phyloP scores from a whole-genome alignment of 345 rosid genomes.

The Moricandia arvensis region DNA sequence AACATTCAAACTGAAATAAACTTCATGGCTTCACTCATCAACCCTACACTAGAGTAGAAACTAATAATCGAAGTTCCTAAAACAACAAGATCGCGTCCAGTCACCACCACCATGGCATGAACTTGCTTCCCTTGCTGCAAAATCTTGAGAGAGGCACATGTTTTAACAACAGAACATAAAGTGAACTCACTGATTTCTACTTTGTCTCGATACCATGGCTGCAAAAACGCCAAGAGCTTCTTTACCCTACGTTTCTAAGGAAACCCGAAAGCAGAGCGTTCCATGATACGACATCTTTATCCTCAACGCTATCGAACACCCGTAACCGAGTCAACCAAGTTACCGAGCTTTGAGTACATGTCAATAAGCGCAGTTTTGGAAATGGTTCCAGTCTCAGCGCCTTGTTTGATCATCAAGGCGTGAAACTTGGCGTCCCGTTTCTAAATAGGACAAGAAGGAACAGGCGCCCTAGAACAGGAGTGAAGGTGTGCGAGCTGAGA shows the following conservation, averaged over 20 bases:
- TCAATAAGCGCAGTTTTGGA: slow-evolving; percentile 65
- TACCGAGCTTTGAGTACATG: slow-evolving; percentile 63
- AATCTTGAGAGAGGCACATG: slow-evolving; percentile 53
- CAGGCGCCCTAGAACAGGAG: slow-evolving; percentile 71
- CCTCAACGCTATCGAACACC: slow-evolving; percentile 56
- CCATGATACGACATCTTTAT: slow-evolving; percentile 66
- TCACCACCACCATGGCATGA: slow-evolving; percentile 61
- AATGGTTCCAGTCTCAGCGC: slow-evolving; percentile 53
- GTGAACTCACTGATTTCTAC: slow-evolving; percentile 67
- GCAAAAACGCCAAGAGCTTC: slow-evolving; percentile 57
- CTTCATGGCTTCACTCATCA: slow-evolving; percentile 56
- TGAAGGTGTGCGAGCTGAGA: slow-evolving; percentile 61
- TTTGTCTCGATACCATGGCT: slow-evolving; percentile 51
- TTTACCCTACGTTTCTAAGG: slow-evolving; percentile 48
- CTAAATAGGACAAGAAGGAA: slow-evolving; percentile 43
- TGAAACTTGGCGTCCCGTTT: slow-evolving; percentile 70
- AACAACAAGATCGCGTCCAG: slow-evolving; percentile 70
- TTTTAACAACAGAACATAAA: slow-evolving; percentile 63
- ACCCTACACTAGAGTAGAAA: slow-evolving; percentile 58
- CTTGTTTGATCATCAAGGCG: slow-evolving; percentile 63
- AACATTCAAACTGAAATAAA: slow-evolving; percentile 41
- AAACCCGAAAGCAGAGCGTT: slow-evolving; percentile 75
- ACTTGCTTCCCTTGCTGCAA: slow-evolving; percentile 70
- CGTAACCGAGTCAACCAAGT: slow-evolving; percentile 46
- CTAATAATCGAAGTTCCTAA: slow-evolving; percentile 68